These are phyloP conservation scores for Suhomyces choctaworum DNA, from an alignment of 1,139 yeast species.

Conservation along the genomic window DNA sequence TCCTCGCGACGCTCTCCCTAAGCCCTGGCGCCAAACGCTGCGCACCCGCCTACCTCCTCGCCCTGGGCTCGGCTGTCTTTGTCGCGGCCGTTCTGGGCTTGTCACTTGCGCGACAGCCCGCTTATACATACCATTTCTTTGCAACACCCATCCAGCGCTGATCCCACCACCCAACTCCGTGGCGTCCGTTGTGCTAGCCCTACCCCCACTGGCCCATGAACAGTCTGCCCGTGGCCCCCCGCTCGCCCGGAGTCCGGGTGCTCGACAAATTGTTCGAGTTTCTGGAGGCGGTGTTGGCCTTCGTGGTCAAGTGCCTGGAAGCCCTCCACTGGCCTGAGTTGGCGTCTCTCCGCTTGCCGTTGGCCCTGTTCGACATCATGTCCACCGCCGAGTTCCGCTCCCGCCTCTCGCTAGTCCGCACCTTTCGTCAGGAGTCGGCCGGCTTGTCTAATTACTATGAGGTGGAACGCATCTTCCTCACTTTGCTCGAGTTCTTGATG, in stretches of 20 bases:
- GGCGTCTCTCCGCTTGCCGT: conserved; percentile 6
- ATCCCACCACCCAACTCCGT: not conserved
- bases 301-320: conserved; percentile 12
- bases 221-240: not conserved
- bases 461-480: conserved; percentile 11
- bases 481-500: conserved; percentile 13
- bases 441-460: conserved; percentile 10
- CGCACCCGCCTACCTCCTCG: no score
- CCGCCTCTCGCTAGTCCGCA: conserved; percentile 12
- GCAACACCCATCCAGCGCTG: conserved; percentile 4
- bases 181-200: not conserved
- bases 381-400: conserved; percentile 11
- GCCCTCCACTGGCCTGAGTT: conserved; percentile 11
- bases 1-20: no score
- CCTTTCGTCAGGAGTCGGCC: conserved; percentile 12
- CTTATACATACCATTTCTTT: conserved; percentile 13
- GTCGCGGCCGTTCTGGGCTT: conserved; percentile 6
- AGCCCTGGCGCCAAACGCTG: no score
- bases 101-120: conserved; percentile 14
- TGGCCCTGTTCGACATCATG: conserved; percentile 7
- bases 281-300: conserved; percentile 13
- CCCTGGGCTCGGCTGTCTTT: no score
- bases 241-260: conserved; percentile 9
- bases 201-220: not conserved
- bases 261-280: conserved; percentile 13